A percentile compares a stretch with the other conserved stretches of the same genome.
Conservation (phyloP, 2,329 filamentous ascomycete species). For the Colletotrichum sp. region DNA sequence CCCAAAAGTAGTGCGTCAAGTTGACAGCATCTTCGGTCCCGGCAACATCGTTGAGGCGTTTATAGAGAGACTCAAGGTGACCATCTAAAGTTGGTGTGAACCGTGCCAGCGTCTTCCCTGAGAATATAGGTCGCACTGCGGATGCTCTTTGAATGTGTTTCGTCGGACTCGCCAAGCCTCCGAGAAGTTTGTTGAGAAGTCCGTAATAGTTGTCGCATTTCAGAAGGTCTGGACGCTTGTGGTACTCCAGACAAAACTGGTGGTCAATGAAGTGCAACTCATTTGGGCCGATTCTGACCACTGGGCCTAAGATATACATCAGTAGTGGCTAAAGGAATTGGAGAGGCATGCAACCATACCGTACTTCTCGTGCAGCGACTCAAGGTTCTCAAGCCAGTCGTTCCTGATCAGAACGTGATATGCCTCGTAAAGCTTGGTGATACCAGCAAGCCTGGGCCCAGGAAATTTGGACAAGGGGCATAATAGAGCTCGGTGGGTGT, state of each 20-base stretch:
- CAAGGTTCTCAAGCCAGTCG: slow-evolving; percentile 22
- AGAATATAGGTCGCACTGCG: slow-evolving; percentile 19
- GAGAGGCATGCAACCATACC: neutral
- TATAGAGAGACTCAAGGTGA: neutral
- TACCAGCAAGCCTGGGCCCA: slow-evolving; percentile 1
- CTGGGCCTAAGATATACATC: neutral
- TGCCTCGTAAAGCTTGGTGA: slow-evolving; percentile 21
- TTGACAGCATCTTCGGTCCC: neutral
- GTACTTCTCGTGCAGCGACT: slow-evolving; percentile 8
- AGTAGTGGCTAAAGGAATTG: neutral
- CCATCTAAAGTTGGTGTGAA: neutral
- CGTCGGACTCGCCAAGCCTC: slow-evolving; percentile 7
- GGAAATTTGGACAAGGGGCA: slow-evolving; percentile 10
- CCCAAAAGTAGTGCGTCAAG: slow-evolving; percentile 15
- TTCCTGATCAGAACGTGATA: slow-evolving; percentile 21
- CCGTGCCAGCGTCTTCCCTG: slow-evolving; percentile 9
- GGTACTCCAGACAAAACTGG: slow-evolving; percentile 17
- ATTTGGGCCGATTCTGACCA: slow-evolving; percentile 22
- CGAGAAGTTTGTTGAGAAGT: slow-evolving; percentile 16
- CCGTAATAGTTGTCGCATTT: slow-evolving; percentile 24
- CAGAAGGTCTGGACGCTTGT: slow-evolving; percentile 16
- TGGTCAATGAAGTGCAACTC: slow-evolving; percentile 23
- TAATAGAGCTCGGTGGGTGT: neutral
- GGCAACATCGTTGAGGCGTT: neutral
- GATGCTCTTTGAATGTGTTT: slow-evolving; percentile 15